phyloP scores from a whole-genome alignment of 371 early-diverging fungal genomes.

The Mortierella sp. region DNA sequence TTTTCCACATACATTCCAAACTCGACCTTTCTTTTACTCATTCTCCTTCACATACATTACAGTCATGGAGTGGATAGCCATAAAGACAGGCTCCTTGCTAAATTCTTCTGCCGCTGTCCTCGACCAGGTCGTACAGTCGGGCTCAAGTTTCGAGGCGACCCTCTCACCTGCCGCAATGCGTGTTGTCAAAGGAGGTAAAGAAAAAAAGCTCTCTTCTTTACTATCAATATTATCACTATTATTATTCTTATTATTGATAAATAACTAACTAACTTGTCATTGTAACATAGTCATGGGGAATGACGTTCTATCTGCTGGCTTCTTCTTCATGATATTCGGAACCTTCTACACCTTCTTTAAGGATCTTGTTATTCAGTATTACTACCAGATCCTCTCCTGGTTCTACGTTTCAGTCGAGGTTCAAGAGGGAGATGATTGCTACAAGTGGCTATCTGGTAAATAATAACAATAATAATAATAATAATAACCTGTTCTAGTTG shows the following conservation, averaged over 20 bases:
- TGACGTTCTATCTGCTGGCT: constrained; percentile 55
- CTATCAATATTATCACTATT: no score
- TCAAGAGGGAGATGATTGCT: constrained; percentile 55
- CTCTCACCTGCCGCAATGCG: constrained; percentile 50
- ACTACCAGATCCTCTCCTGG: constrained; percentile 49
- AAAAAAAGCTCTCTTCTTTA: neutral
- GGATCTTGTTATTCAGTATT: constrained; percentile 37
- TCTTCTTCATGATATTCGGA: constrained; percentile 54
- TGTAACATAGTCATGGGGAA: constrained; percentile 43
- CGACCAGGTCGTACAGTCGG: constrained; percentile 44
- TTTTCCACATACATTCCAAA: neutral
- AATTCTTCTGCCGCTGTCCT: constrained; percentile 46
- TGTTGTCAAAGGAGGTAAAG: constrained; percentile 36
- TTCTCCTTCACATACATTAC: neutral
- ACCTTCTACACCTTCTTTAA: constrained; percentile 52
- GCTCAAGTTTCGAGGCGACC: constrained; percentile 43
- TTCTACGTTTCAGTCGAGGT: constrained; percentile 56
- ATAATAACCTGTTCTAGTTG: no score
- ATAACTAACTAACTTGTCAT: neutral
- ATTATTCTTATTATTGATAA: no score
- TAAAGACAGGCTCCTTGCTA: constrained; percentile 38
- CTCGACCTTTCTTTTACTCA: neutral
- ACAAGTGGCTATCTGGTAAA: constrained; percentile 55
- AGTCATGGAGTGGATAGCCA: constrained; percentile 47
- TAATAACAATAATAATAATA: no score